Percentiles rank a stretch among this genome's conserved stretches.
These are phyloP conservation scores for Botrytis tulipae DNA, from an alignment of 2,329 filamentous ascomycete genomes.

Conservation along the genomic window DNA sequence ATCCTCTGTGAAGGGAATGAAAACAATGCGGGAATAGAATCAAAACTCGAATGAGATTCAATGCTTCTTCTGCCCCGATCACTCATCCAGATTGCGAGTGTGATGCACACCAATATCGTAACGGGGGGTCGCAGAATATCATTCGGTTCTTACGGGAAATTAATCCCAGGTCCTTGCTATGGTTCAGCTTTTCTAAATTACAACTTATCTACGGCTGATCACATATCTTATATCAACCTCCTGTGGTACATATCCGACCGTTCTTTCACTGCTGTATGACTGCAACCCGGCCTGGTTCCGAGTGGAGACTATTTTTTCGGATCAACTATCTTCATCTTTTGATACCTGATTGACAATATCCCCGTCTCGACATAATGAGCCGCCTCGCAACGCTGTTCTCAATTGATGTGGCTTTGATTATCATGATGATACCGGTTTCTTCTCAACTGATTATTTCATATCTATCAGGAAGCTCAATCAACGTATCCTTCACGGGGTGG, in stretches of 20 bases:
- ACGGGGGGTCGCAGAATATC: not conserved
- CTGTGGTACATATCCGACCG: not conserved
- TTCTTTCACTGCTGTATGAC: constrained; percentile 2
- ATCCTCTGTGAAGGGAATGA: not conserved
- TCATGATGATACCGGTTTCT: constrained; percentile 1
- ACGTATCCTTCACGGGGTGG: not conserved
- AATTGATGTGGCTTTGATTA: not conserved
- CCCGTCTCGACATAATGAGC: not conserved
- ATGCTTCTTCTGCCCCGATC: not conserved
- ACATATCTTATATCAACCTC: constrained; percentile 12
- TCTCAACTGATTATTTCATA: not conserved
- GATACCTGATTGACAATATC: not conserved
- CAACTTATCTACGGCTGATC: constrained; percentile 12
- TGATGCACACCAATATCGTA: not conserved
- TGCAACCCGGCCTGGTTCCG: not conserved
- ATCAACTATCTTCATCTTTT: not conserved
- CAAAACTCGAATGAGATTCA: not conserved
- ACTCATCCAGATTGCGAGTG: not conserved
- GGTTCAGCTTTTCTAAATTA: not conserved
- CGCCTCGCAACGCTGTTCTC: not conserved
- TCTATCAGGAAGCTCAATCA: constrained; percentile 3
- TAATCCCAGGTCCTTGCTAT: not conserved
- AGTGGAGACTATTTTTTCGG: constrained; percentile 2
- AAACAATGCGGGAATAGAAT: not conserved
- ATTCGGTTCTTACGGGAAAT: not conserved